Percentiles rank a stretch among this genome's conserved stretches.
Conservation (phyloP, 2,329 filamentous ascomycete species). For the Calonectria naviculata region DNA sequence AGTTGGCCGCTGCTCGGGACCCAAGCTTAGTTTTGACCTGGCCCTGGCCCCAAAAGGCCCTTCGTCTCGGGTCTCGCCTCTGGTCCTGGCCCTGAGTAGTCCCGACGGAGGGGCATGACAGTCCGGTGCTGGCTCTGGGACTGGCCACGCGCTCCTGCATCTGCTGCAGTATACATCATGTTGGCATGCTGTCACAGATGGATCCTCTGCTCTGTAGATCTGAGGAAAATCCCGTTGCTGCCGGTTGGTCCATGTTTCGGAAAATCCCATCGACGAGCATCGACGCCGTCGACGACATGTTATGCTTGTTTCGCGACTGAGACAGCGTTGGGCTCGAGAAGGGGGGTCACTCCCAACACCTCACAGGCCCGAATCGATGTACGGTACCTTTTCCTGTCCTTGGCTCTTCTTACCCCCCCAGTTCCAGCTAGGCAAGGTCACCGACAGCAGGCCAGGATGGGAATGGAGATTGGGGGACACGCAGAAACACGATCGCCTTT, state of each 20-base stretch:
- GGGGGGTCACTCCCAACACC: background rate
- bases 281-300: background rate
- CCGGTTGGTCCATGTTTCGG: background rate
- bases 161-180: conserved; percentile 3
- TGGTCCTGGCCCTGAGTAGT: background rate
- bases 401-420: background rate
- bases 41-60: conserved; percentile 1
- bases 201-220: conserved; percentile 6
- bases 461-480: conserved; percentile 30
- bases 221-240: background rate
- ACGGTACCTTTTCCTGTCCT: conserved; percentile 3
- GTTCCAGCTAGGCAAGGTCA: conserved; percentile 6
- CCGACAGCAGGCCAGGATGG: conserved; percentile 14
- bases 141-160: conserved; percentile 8
- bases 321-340: background rate
- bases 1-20: conserved; percentile 1
- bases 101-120: background rate
- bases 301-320: conserved; percentile 8
- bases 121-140: conserved; percentile 1
- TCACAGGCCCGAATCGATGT: conserved; percentile 5
- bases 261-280: background rate
- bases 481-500: conserved; percentile 28
- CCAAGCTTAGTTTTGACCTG: conserved; percentile 15
- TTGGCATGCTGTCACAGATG: conserved; percentile 7
- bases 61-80: conserved; percentile 2